Conservation (phyloP, 345 rosid species). For the Dimocarpus longan region DNA sequence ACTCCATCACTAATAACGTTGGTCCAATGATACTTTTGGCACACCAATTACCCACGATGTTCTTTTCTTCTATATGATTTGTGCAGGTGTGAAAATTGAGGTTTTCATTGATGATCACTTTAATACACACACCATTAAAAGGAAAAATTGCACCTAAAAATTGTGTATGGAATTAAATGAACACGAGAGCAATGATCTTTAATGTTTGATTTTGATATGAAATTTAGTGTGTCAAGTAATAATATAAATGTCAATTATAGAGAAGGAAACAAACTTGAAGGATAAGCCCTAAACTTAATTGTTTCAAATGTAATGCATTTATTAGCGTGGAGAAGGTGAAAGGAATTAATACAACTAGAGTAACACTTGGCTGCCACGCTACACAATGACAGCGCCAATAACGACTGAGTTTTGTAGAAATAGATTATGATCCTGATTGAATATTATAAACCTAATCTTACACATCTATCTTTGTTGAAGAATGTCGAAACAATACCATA, state of each 20-base stretch:
- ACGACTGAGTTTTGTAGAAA: constrained; percentile 18
- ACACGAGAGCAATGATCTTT: constrained; percentile 1
- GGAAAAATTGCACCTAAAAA: not conserved
- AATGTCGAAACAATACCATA: constrained; percentile 10
- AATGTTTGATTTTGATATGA: constrained; percentile 23
- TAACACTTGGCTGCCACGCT: constrained; percentile 20
- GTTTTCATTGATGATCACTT: not conserved
- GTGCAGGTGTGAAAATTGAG: not conserved
- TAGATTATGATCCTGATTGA: not conserved
- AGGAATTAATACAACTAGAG: constrained; percentile 9
- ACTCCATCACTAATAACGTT: not conserved
- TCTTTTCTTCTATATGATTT: not conserved
- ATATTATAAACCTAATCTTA: not conserved
- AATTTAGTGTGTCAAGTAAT: constrained; percentile 18
- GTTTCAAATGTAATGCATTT: constrained; percentile 38
- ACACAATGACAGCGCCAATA: constrained; percentile 19
- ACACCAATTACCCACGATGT: not conserved
- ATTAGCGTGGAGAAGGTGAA: constrained; percentile 23
- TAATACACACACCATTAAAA: not conserved
- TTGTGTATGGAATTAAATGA: constrained; percentile 15
- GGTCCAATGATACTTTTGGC: not conserved
- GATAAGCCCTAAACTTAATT: constrained; percentile 18
- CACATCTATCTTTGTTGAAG: not conserved
- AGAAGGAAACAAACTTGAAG: constrained; percentile 16
- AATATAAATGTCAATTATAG: constrained; percentile 17